phyloP scores from a whole-genome alignment of 495 filamentous ascomycete species.

The Lophiotrema nucula region DNA sequence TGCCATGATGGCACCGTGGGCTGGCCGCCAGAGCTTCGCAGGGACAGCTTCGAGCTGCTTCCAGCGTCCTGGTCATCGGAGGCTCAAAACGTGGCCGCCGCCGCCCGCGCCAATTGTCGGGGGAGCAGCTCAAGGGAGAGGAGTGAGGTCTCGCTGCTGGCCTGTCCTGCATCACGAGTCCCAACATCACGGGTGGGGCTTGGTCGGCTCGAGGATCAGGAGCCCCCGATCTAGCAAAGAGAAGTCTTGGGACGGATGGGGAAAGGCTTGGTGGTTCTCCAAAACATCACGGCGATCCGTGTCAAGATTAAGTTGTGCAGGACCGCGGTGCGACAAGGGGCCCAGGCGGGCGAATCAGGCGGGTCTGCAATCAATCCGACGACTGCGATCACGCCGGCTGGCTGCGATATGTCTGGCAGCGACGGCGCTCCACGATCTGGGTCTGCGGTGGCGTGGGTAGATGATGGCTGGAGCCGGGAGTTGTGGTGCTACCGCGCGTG shows the following conservation, averaged over 20 bases:
- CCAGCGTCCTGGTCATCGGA: conserved; percentile 26
- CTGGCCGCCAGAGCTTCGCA: too few relatives aligned
- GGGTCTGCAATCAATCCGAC: too few relatives aligned
- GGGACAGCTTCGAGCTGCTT: too few relatives aligned
- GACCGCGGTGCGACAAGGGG: conserved; percentile 19
- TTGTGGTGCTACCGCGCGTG: too few relatives aligned
- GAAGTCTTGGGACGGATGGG: conserved; percentile 18
- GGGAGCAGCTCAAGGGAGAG: conserved; percentile 1
- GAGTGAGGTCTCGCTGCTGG: conserved; percentile 1
- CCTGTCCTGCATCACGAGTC: conserved; percentile 20
- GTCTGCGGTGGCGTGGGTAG: background rate
- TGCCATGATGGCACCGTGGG: too few relatives aligned
- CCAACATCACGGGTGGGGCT: conserved; percentile 34
- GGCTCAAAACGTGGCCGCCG: conserved; percentile 37
- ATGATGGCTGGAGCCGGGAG: background rate
- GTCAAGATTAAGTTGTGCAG: conserved; percentile 33
- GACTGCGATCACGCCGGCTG: too few relatives aligned
- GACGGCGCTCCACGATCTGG: background rate
- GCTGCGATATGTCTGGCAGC: conserved; percentile 9
- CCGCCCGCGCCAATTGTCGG: conserved; percentile 17
- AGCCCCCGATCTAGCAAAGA: conserved; percentile 10
- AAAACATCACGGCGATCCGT: conserved; percentile 31
- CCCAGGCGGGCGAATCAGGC: conserved; percentile 20
- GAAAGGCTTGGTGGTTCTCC: conserved; percentile 23
- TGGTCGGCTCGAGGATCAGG: conserved; percentile 19